These are phyloP conservation scores for Exsudoporus floridanus DNA, from an alignment of 1,284 basidiomycete species.

Conservation along the genomic window DNA sequence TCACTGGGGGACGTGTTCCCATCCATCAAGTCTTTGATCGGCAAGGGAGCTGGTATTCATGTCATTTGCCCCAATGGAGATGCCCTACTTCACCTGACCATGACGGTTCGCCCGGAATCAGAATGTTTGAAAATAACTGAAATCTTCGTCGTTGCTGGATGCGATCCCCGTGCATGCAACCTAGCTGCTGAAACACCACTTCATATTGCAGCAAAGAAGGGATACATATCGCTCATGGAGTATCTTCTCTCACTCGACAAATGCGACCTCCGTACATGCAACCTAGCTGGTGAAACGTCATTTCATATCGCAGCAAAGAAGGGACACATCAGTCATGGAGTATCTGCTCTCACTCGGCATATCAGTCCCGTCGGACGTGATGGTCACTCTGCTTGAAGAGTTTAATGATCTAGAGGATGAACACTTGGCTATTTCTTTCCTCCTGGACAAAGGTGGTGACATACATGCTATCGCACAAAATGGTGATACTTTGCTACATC, in stretches of 20 bases:
- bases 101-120: fast-evolving
- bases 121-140: not conserved
- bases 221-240: slow-evolving; percentile 2
- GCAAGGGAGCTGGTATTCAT: not conserved
- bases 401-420: not conserved
- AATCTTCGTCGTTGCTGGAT: slow-evolving; percentile 8
- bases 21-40: slow-evolving; percentile 4
- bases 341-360: slow-evolving; percentile 6
- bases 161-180: slow-evolving; percentile 15
- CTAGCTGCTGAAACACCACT: not conserved
- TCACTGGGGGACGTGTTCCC: fast-evolving
- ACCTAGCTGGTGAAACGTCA: not conserved
- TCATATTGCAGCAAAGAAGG: not conserved
- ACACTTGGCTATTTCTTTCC: not conserved
- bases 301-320: not conserved
- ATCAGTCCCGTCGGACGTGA: not conserved
- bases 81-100: slow-evolving; percentile 3
- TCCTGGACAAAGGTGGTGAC: slow-evolving; percentile 7
- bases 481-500: slow-evolving; percentile 11
- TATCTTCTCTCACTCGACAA: slow-evolving; percentile 6
- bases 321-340: not conserved
- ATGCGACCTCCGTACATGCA: too few relatives aligned
- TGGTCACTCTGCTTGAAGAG: not conserved
- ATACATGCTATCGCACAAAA: not conserved
- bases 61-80: not conserved